A percentile compares a stretch with the other conserved stretches of the same genome.
phyloP scores from a whole-genome alignment of 805 yeast species.

The Myxozyma lipomycoides region DNA sequence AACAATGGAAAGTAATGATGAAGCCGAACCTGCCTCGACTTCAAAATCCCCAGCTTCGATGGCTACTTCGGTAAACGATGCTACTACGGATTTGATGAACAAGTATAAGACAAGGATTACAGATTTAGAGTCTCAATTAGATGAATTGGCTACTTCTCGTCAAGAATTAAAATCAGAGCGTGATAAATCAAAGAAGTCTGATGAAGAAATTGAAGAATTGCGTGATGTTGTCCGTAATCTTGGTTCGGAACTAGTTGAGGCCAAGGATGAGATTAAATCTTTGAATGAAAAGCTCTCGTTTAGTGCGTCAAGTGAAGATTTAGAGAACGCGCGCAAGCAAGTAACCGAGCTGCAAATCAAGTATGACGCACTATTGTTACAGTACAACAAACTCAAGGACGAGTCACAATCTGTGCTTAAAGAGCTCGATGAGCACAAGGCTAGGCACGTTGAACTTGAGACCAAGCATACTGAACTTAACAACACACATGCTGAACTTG shows the following conservation, averaged over 20 bases:
- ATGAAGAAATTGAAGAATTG: slow-evolving; percentile 62
- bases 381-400: slow-evolving; percentile 22
- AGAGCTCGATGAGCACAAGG: neutral
- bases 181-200: slow-evolving; percentile 5
- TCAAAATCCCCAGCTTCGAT: slow-evolving; percentile 9
- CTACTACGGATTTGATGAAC: slow-evolving; percentile 2
- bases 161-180: slow-evolving; percentile 13
- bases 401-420: slow-evolving; percentile 10
- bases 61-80: slow-evolving; percentile 8
- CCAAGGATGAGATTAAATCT: slow-evolving; percentile 45
- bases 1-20: neutral
- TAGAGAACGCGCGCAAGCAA: slow-evolving; percentile 19
- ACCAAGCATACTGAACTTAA: slow-evolving; percentile 27
- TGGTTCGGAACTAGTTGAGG: slow-evolving; percentile 74
- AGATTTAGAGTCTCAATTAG: slow-evolving; percentile 10
- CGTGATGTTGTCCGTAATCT: slow-evolving; percentile 72
- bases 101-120: slow-evolving; percentile 27
- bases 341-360: slow-evolving; percentile 15
- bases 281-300: slow-evolving; percentile 6
- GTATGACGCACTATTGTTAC: slow-evolving; percentile 20
- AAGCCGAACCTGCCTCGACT: slow-evolving; percentile 1
- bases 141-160: slow-evolving; percentile 8
- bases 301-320: slow-evolving; percentile 3
- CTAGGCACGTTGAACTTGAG: slow-evolving; percentile 3
- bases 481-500: slow-evolving; percentile 33